Evolutionary conservation across 441 rosid genomes (phyloP), one percentile per base, ranked within the genome.

Genomic region (Cnidoscolus chayamansa): DNA sequence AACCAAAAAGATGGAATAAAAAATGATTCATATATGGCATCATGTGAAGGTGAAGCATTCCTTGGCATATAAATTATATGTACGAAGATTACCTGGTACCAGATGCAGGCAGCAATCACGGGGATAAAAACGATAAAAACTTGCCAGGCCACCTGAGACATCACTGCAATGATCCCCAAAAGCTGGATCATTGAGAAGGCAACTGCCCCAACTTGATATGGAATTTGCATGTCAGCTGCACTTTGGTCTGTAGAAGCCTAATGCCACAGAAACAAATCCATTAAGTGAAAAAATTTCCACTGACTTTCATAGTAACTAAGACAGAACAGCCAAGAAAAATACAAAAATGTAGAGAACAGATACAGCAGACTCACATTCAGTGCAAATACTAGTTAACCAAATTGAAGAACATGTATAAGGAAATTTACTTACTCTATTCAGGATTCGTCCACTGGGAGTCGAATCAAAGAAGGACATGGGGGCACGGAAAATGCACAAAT

Each of bases 381-480:
- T 19, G 35, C 3, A 40, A 37, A 13, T 70, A 1, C 47, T n/a
- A 4, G n/a, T 1, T 16, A 19, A 56, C 63, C 3, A 40, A 5
- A 55, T 30, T 45, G 11, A 55, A 43, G 7, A 54, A 25, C 2
- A 19, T 25, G 1, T 10, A 45, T 4, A 3, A 2, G 19, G 10
- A 51, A 25, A 47, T 16, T 48, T n/a, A 73, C 93, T 69, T 77
- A 90, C 99, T 78, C 99, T 86, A 74, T 86, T 94, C 15, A 94
- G 81, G 70, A 92, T 92, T 72, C 98, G 80, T 65, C 94, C 98
- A 49, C 94, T 87, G 7, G 97, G 99, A 10, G 99, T 94, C n/a
- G 98, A 79, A 83, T 94, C 99, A 80, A 90, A 94, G 84, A 92
- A 94, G 9, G 96, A 88, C 97, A 92, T 92, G 31, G 98, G 93